phyloP scores from a whole-genome alignment of 768 basidiomycete species.

The Zangia roseola region DNA sequence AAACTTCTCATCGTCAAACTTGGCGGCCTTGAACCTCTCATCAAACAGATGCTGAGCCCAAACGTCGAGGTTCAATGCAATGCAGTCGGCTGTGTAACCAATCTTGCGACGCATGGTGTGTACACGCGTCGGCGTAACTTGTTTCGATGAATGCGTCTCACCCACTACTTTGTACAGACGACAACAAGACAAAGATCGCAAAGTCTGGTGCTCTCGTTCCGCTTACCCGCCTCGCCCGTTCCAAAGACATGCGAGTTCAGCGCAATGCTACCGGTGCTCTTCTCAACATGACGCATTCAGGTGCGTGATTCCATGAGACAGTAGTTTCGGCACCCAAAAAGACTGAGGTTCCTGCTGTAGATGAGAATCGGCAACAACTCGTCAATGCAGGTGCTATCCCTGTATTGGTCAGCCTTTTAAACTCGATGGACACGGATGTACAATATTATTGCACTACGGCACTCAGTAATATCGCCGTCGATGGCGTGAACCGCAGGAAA shows the following conservation, averaged over 20 bases:
- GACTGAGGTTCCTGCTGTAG: constrained; percentile 39
- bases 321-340: neutral
- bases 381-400: constrained; percentile 99
- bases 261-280: constrained; percentile 97
- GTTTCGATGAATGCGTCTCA: constrained; percentile 7
- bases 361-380: constrained; percentile 97
- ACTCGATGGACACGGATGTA: constrained; percentile 97
- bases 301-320: constrained; percentile 41
- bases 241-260: constrained; percentile 99
- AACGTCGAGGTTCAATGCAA: constrained; percentile 99
- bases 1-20: constrained; percentile 98
- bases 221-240: constrained; percentile 90
- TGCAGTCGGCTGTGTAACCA: constrained; percentile 98
- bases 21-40: constrained; percentile 95
- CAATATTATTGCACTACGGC: constrained; percentile 99
- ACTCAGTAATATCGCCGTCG: constrained; percentile 96
- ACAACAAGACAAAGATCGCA: constrained; percentile 99
- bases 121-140: constrained; percentile 8
- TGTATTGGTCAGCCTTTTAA: constrained; percentile 90
- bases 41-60: constrained; percentile 97
- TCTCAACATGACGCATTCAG: constrained; percentile 99
- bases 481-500: constrained; percentile 92
- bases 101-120: constrained; percentile 95
- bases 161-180: constrained; percentile 54
- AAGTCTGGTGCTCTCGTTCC: constrained; percentile 99